Conservation (phyloP, 208 protist species). For the Trypanosoma cruzi region DNA sequence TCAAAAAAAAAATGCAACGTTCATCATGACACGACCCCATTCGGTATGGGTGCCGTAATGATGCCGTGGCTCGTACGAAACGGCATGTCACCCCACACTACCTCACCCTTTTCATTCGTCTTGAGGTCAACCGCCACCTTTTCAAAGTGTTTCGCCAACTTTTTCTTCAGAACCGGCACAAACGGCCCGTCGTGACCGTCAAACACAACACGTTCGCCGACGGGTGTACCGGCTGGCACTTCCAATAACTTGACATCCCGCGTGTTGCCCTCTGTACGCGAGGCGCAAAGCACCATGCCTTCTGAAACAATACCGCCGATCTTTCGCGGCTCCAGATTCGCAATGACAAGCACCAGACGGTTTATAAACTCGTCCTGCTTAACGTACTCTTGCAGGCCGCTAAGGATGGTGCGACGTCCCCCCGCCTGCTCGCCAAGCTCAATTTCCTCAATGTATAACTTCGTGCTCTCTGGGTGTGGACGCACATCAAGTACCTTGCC, state of each 20-base stretch:
- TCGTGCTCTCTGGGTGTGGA: constrained; percentile 87
- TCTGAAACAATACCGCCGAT: constrained; percentile 88
- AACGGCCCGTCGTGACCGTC: constrained; percentile 78
- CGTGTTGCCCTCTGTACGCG: constrained; percentile 45
- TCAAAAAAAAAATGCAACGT: too few species aligned
- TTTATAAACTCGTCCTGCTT: constrained; percentile 83
- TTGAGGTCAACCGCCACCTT: constrained; percentile 75
- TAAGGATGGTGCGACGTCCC: constrained; percentile 86
- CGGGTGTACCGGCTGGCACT: constrained; percentile 78
- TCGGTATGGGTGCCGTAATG: constrained; percentile 66
- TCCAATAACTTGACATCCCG: constrained; percentile 83
- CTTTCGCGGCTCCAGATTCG: constrained; percentile 94
- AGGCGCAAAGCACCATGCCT: constrained; percentile 95
- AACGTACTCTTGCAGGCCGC: constrained; percentile 89
- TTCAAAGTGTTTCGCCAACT: constrained; percentile 92
- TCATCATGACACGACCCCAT: constrained; percentile 72
- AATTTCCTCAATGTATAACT: constrained; percentile 94
- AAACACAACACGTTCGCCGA: constrained; percentile 91
- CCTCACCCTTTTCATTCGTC: constrained; percentile 72
- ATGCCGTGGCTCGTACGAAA: constrained; percentile 68
- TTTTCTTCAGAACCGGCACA: constrained; percentile 89
- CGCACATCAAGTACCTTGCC: constrained; percentile 87
- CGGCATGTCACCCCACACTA: constrained; percentile 67
- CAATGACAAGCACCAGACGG: constrained; percentile 87
- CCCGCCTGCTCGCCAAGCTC: constrained; percentile 90